A percentile compares a stretch with the other conserved stretches of the same genome.
Evolutionary conservation across 2,329 filamentous ascomycete genomes (phyloP).

Genomic region (Sporothrix variecibatus): DNA sequence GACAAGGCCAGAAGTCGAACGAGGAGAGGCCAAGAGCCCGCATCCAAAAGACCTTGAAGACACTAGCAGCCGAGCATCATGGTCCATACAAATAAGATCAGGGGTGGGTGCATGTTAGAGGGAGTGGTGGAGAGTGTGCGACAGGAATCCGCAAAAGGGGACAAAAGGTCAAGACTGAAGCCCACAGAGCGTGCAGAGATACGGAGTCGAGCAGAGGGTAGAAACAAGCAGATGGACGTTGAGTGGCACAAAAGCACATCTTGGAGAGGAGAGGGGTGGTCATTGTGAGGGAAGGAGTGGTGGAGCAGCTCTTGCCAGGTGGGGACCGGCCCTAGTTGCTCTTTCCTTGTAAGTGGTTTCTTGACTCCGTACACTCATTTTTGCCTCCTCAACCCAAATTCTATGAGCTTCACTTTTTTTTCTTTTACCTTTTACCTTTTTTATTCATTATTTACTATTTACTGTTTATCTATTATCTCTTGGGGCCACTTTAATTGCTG

Average conservation of each 20-base stretch:
- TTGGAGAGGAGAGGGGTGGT: slow-evolving; percentile 29
- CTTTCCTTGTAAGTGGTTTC: not conserved
- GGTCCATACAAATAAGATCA: not conserved
- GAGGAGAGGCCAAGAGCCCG: not conserved
- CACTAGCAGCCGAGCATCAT: slow-evolving; percentile 8
- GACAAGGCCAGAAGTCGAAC: not conserved
- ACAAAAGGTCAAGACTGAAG: not conserved
- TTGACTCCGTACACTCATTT: not conserved
- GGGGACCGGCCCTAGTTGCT: slow-evolving; percentile 13
- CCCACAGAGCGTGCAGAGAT: not conserved
- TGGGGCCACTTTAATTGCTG: slow-evolving; percentile 7
- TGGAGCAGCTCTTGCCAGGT: slow-evolving; percentile 16
- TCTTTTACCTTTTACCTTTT: not conserved
- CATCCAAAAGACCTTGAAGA: not conserved
- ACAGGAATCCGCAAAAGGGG: not conserved
- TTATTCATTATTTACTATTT: not conserved
- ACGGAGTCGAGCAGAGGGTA: not conserved
- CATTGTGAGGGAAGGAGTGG: not conserved
- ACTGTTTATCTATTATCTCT: not conserved
- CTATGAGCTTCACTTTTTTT: not conserved
- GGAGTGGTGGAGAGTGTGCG: slow-evolving; percentile 16
- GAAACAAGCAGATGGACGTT: not conserved
- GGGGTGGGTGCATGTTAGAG: not conserved
- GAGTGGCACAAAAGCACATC: not conserved
- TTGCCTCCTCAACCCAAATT: not conserved